phyloP scores from a whole-genome alignment of 2,329 filamentous ascomycete species.

The Pleurostoma richardsiae region DNA sequence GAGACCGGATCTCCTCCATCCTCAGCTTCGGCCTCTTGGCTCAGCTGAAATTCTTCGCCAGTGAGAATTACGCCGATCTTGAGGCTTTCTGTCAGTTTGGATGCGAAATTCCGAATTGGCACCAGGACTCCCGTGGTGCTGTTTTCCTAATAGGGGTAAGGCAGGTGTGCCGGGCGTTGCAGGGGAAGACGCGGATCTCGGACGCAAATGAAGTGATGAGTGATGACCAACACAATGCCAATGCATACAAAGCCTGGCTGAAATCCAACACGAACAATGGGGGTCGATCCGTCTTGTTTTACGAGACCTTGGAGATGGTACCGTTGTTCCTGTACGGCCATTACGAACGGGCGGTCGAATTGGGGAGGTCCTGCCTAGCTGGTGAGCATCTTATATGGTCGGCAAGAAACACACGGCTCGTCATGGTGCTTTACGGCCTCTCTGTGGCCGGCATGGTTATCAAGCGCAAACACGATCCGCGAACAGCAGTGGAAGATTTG shows the following conservation, averaged over 20 bases:
- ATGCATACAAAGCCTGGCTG: conserved; percentile 55
- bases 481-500: conserved; percentile 33
- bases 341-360: conserved; percentile 52
- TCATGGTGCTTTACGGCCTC: conserved; percentile 57
- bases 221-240: conserved; percentile 61
- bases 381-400: conserved; percentile 51
- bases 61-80: conserved; percentile 63
- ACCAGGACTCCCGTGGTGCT: conserved; percentile 65
- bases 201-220: conserved; percentile 54
- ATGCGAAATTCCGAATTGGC: conserved; percentile 69
- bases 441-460: conserved; percentile 48
- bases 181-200: conserved; percentile 62
- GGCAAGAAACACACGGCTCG: conserved; percentile 49
- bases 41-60: conserved; percentile 63
- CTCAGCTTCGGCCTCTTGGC: conserved; percentile 65
- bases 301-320: conserved; percentile 62
- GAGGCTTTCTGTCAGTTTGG: conserved; percentile 67
- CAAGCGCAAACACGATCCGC: conserved; percentile 42
- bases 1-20: conserved; percentile 68
- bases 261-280: conserved; percentile 48
- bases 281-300: conserved; percentile 60
- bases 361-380: conserved; percentile 46
- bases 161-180: conserved; percentile 64
- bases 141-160: conserved; percentile 61
- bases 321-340: conserved; percentile 59